A percentile compares a stretch with the other conserved stretches of the same genome.
These are phyloP conservation scores for Starmerella riodocensis DNA, from an alignment of 805 yeast genomes.

Conservation along the genomic window DNA sequence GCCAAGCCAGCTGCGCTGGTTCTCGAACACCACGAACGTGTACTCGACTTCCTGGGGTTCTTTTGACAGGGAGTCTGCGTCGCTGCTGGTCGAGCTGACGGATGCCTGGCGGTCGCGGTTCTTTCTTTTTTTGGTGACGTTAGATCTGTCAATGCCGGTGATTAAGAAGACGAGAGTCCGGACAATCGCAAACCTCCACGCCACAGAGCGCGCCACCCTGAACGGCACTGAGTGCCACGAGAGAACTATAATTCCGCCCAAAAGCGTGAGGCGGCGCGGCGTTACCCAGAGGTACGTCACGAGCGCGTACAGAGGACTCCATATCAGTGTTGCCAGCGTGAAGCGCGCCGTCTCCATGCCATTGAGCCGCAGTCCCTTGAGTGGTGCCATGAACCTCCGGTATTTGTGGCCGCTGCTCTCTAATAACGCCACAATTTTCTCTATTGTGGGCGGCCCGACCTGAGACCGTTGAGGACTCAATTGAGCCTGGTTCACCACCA, in stretches of 20 bases:
- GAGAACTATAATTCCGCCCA: constrained; percentile 46
- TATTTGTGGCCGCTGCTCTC: constrained; percentile 62
- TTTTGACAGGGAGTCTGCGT: neutral
- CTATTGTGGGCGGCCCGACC: constrained; percentile 67
- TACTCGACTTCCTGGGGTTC: constrained; percentile 29
- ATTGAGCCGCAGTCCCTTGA: constrained; percentile 55
- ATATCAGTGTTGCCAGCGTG: constrained; percentile 66
- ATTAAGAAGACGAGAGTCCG: constrained; percentile 63
- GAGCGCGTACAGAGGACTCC: constrained; percentile 73
- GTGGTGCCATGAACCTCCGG: constrained; percentile 68
- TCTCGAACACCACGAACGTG: constrained; percentile 85
- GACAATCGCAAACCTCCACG: constrained; percentile 70
- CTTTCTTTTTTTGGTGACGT: constrained; percentile 41
- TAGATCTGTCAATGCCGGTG: constrained; percentile 55
- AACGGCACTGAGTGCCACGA: constrained; percentile 83
- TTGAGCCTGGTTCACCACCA: constrained; percentile 26
- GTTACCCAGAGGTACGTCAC: constrained; percentile 53
- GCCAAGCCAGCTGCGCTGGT: constrained; percentile 94
- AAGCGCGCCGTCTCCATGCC: constrained; percentile 68
- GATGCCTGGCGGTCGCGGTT: neutral
- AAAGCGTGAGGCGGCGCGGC: constrained; percentile 53
- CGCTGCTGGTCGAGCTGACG: constrained; percentile 24
- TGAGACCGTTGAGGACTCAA: constrained; percentile 43
- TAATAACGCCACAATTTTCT: constrained; percentile 67
- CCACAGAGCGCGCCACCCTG: constrained; percentile 63